Conservation (phyloP, 139 green algal species). For the Chlamydomonas sp. region DNA sequence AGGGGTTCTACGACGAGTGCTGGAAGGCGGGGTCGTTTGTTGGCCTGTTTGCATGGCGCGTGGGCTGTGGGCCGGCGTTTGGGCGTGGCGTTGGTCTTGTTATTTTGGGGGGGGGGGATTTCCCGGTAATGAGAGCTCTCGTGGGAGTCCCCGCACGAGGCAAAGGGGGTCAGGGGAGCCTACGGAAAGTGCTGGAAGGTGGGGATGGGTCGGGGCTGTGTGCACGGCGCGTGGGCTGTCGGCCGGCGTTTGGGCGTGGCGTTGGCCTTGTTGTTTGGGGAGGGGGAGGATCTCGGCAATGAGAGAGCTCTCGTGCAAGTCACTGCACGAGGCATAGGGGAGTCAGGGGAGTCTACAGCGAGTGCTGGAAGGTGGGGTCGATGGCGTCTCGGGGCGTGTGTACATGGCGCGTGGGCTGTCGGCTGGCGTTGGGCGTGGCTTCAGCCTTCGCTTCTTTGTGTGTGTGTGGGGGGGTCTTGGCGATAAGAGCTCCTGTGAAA, state of each 20-base stretch:
- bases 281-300: conserved; percentile 74
- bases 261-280: conserved; percentile 66
- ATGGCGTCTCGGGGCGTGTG: no score
- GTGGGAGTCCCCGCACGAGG: conserved; percentile 76
- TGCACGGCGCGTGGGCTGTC: not conserved
- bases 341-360: conserved; percentile 83
- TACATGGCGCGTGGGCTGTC: no score
- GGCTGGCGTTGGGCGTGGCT: not conserved
- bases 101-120: not conserved
- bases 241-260: conserved; percentile 31
- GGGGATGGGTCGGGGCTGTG: not conserved
- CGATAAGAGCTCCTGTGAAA: not conserved
- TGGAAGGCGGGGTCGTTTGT: conserved; percentile 64
- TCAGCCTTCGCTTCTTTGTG: conserved; percentile 15
- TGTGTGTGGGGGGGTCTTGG: conserved; percentile 19
- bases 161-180: conserved; percentile 73
- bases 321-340: conserved; percentile 78
- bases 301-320: conserved; percentile 54
- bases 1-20: conserved; percentile 84
- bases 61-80: no score
- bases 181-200: conserved; percentile 88
- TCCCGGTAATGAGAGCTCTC: not conserved
- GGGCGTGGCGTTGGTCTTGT: not conserved
- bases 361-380: conserved; percentile 75
- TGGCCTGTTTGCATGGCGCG: no score